Percentiles rank a stretch among this genome's conserved stretches.
Conservation (phyloP, 2,329 filamentous ascomycete species). For the Trichothecium sympodiale region DNA sequence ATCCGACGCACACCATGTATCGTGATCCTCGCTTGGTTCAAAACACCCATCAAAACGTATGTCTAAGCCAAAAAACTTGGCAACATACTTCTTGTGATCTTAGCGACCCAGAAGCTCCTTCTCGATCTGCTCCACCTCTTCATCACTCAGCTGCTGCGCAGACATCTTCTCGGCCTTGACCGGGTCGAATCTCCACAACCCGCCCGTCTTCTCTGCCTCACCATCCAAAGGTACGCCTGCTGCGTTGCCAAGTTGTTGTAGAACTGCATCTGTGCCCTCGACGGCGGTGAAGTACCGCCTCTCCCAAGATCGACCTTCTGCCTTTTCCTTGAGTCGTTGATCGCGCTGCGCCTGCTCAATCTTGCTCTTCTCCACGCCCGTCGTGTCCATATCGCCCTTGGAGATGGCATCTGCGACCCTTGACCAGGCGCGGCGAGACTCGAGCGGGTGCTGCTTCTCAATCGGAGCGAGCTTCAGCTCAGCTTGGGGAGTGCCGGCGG, state of each 20-base stretch:
- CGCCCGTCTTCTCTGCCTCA: slow-evolving; percentile 49
- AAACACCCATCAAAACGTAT: too few relatives aligned
- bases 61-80: too few relatives aligned
- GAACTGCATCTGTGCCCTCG: slow-evolving; percentile 31
- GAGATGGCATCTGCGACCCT: slow-evolving; percentile 75
- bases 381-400: slow-evolving; percentile 73
- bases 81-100: not conserved
- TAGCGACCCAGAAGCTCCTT: slow-evolving; percentile 31
- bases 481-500: slow-evolving; percentile 45
- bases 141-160: slow-evolving; percentile 24
- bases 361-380: slow-evolving; percentile 68
- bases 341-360: slow-evolving; percentile 82
- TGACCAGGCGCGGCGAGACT: slow-evolving; percentile 79
- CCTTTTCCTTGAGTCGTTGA: slow-evolving; percentile 60
- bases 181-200: slow-evolving; percentile 47
- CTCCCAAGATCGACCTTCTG: slow-evolving; percentile 69
- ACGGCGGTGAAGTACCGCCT: slow-evolving; percentile 65
- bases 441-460: slow-evolving; percentile 73
- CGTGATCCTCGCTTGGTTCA: too few relatives aligned
- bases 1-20: too few relatives aligned
- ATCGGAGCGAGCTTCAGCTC: slow-evolving; percentile 61
- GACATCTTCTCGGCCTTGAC: slow-evolving; percentile 28
- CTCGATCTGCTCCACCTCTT: slow-evolving; percentile 31
- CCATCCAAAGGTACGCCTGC: slow-evolving; percentile 39
- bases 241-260: slow-evolving; percentile 30